phyloP scores from a whole-genome alignment of 441 rosid genomes.

The Breynia disticha region DNA sequence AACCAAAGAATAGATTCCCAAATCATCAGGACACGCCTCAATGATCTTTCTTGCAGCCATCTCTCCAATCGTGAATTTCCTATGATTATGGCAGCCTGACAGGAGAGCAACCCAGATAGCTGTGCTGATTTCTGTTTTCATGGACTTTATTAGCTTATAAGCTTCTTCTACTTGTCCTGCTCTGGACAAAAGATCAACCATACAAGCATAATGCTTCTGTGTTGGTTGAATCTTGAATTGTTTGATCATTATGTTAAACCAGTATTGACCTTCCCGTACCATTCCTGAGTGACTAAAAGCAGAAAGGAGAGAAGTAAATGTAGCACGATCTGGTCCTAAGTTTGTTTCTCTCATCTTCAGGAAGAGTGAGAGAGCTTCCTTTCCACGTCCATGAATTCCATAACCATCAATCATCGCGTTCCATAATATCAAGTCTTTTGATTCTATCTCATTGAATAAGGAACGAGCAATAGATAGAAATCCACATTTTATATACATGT shows the following conservation, averaged over 20 bases:
- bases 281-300: conserved; percentile 79
- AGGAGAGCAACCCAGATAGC: conserved; percentile 70
- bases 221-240: conserved; percentile 44
- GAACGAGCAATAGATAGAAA: conserved; percentile 43
- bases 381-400: conserved; percentile 60
- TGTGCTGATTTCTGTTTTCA: conserved; percentile 42
- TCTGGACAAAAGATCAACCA: conserved; percentile 74
- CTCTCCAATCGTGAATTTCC: conserved; percentile 38
- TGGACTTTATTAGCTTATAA: conserved; percentile 43
- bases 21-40: conserved; percentile 42
- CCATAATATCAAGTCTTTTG: conserved; percentile 65
- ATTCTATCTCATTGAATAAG: conserved; percentile 37
- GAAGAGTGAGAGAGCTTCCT: conserved; percentile 48
- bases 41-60: conserved; percentile 40
- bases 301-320: conserved; percentile 69
- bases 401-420: conserved; percentile 71
- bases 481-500: conserved; percentile 89
- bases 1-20: conserved; percentile 55
- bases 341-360: conserved; percentile 41
- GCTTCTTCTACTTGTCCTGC: conserved; percentile 64
- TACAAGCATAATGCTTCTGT: conserved; percentile 64
- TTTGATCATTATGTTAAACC: conserved; percentile 43
- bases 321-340: conserved; percentile 44
- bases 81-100: conserved; percentile 62
- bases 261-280: conserved; percentile 46